These are phyloP conservation scores for Leishmania amazonensis DNA, from an alignment of 208 protist genomes.

Conservation along the genomic window DNA sequence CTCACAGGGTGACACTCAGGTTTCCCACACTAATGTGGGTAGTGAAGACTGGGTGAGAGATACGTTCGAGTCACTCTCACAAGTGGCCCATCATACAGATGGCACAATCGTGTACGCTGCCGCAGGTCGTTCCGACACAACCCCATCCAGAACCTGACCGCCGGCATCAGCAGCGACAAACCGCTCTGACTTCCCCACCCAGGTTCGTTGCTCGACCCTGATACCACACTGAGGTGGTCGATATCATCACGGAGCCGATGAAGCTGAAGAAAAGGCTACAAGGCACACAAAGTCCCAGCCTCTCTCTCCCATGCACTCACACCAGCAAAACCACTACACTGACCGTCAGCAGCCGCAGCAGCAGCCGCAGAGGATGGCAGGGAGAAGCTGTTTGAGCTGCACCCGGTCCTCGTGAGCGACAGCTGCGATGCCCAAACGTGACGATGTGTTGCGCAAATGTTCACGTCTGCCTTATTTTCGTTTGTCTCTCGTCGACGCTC, in stretches of 20 bases:
- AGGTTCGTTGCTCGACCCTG: no score
- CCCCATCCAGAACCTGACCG: background rate
- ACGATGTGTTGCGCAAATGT: background rate
- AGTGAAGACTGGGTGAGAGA: background rate
- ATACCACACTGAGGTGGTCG: background rate
- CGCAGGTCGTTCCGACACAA: background rate
- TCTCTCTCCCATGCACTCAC: background rate
- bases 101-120: background rate
- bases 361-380: background rate
- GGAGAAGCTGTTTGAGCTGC: background rate
- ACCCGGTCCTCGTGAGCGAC: background rate
- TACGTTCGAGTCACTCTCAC: background rate
- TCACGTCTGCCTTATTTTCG: background rate
- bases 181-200: background rate
- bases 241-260: background rate
- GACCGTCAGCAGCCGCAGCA: background rate
- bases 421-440: background rate
- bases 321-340: background rate
- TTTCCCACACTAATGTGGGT: background rate
- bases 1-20: background rate
- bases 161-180: no score
- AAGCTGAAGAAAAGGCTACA: background rate
- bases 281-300: background rate
- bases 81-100: background rate
- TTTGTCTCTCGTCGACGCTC: background rate